Base-by-base conservation (phyloP, 345 rosid species). In the Acer saccharum region DNA sequence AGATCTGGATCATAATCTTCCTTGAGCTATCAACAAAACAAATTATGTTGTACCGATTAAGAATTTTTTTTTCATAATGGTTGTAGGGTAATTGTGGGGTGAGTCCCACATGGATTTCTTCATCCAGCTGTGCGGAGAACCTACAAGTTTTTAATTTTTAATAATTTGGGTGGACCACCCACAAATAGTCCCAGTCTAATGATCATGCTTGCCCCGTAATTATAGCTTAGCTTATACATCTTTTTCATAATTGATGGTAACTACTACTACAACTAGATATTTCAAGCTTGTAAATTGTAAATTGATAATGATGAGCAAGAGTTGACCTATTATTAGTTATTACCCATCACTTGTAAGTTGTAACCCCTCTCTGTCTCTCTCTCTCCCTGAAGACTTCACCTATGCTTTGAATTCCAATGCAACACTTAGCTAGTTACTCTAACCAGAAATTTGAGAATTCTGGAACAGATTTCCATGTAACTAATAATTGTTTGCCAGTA, bases 81-180 rank as follows among this genome's bases (percentile, higher is more conserved):
- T 14, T 54, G 58, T 60, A 35, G 12, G 69, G 21, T 48, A 12
- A 7, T 44, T 48, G 18, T 69, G 54, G 50, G 54, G 76, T 12
- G 32, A 44, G 81, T 58, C 62, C 84, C 82, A 70, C 76, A 12
- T 65, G 80, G 80, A 35, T 78, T 72, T 67, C 76, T 66, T 70
- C 70, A 69, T 86, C 84, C 85, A 86, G 84, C 85, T 82, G 77
- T 75, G n/a, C 23, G 54, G 57, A 23, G 78, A 81, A 52, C 77
- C 86, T 23, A 20, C 73, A 57, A 20, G 17, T 21, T 16, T 1
- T 60, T 14, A 35, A 35, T n/a, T 21, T 2, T 54, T n/a, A 43
- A 43, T 35, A 4, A 3, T 43, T 46, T 46, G 12, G 1, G 72
- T 77, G 81, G 76, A 12, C 83, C 77, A 69, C 78, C 32, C 65